A percentile compares a stretch with the other conserved stretches of the same genome.
These are phyloP conservation scores for Tetrapisispora arboricola DNA, from an alignment of 805 yeast species.

Conservation along the genomic window DNA sequence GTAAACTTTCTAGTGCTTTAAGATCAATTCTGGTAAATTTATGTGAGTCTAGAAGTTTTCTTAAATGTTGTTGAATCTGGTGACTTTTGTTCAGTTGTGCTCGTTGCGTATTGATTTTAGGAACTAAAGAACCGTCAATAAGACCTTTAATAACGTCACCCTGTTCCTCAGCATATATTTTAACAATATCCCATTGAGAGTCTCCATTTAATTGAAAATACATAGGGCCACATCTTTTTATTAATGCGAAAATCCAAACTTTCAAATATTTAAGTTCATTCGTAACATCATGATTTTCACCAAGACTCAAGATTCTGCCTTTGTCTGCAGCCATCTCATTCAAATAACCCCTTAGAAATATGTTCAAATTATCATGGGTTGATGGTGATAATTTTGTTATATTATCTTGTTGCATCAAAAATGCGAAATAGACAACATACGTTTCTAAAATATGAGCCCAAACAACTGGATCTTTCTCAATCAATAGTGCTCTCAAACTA, in stretches of 20 bases:
- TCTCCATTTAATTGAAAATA: constrained; percentile 50
- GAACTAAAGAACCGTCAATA: constrained; percentile 40
- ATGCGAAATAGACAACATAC: constrained; percentile 45
- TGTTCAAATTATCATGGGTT: constrained; percentile 47
- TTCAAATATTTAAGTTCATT: constrained; percentile 41
- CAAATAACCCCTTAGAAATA: constrained; percentile 48
- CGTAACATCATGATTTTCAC: constrained; percentile 60
- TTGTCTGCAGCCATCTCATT: constrained; percentile 53
- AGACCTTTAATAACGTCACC: constrained; percentile 38
- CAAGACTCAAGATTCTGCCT: constrained; percentile 53
- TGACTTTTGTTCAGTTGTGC: constrained; percentile 27
- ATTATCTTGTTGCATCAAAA: constrained; percentile 32
- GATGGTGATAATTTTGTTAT: constrained; percentile 37
- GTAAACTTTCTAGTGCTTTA: constrained; percentile 34
- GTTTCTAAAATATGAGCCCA: constrained; percentile 66
- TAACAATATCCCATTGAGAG: constrained; percentile 54
- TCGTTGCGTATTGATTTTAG: constrained; percentile 20
- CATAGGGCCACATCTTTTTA: constrained; percentile 43
- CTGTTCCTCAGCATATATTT: constrained; percentile 40
- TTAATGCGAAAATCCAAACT: constrained; percentile 39
- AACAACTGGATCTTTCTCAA: constrained; percentile 75
- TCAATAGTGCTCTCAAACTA: constrained; percentile 60
- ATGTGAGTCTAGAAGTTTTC: constrained; percentile 36
- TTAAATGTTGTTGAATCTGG: constrained; percentile 45
- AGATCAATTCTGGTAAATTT: constrained; percentile 40